phyloP scores from a whole-genome alignment of 2,329 filamentous ascomycete species.

The Xylogone sp. region DNA sequence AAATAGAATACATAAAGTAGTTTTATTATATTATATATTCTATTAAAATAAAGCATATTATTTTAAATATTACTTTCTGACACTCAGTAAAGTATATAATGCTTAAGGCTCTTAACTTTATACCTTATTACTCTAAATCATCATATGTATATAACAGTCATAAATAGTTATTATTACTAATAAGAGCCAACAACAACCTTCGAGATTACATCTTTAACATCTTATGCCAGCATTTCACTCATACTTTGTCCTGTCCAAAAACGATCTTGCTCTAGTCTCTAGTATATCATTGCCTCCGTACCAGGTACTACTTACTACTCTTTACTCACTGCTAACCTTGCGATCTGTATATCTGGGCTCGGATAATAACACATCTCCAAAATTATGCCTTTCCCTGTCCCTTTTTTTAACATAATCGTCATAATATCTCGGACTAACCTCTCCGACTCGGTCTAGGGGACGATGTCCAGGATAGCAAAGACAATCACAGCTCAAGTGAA shows the following conservation, averaged over 20 bases:
- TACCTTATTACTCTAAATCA: too few relatives aligned
- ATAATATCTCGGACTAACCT: neutral
- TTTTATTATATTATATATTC: too few relatives aligned
- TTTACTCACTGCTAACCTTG: neutral
- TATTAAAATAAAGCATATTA: too few relatives aligned
- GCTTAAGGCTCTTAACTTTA: too few relatives aligned
- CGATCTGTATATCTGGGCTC: neutral
- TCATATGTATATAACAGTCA: too few relatives aligned
- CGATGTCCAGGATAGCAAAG: neutral
- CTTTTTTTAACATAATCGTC: neutral
- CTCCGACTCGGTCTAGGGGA: neutral
- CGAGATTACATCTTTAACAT: neutral
- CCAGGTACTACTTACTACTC: constrained; percentile 1
- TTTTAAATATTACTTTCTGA: too few relatives aligned
- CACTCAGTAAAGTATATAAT: too few relatives aligned
- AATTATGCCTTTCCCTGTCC: neutral
- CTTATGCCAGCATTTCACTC: neutral
- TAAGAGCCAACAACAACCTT: neutral
- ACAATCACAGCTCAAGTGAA: neutral
- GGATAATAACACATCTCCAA: constrained; percentile 5
- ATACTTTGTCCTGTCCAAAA: neutral
- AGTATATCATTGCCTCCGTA: neutral
- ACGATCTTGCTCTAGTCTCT: too few relatives aligned
- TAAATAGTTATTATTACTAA: neutral
- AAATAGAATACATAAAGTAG: too few relatives aligned